Conservation (phyloP, 116 monocot species). For the Cymodocea nodosa region DNA sequence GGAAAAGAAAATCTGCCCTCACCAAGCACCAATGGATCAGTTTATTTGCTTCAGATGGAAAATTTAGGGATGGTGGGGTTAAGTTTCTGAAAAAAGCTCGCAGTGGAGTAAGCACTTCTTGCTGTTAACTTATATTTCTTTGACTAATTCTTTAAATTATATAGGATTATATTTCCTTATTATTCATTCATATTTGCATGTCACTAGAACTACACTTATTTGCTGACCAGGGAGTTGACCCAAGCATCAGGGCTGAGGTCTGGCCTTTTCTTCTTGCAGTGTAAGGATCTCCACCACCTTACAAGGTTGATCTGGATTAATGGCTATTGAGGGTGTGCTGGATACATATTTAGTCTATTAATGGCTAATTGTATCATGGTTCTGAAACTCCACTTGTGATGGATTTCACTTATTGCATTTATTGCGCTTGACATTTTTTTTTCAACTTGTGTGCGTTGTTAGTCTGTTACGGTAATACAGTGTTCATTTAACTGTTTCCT, state of each 20-base stretch:
- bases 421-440: background rate
- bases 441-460: background rate
- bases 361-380: background rate
- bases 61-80: constrained; percentile 53
- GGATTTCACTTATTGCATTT: background rate
- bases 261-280: constrained; percentile 78
- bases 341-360: background rate
- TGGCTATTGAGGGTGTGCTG: background rate
- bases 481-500: too few species aligned
- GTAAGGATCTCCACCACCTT: constrained; percentile 17
- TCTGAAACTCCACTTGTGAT: background rate
- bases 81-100: constrained; percentile 79
- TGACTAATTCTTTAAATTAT: background rate
- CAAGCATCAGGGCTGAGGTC: constrained; percentile 56
- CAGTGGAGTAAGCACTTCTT: constrained; percentile 37
- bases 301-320: background rate
- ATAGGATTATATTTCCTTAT: constrained; percentile 1
- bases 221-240: constrained; percentile 41
- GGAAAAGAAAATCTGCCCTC: constrained; percentile 60
- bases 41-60: constrained; percentile 57
- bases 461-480: too few species aligned
- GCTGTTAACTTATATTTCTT: background rate
- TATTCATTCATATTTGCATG: background rate
- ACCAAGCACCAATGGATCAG: constrained; percentile 47
- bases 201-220: background rate